Evolutionary conservation across 495 filamentous ascomycete genomes (phyloP).

Genomic region (Podospora fimiseda): DNA sequence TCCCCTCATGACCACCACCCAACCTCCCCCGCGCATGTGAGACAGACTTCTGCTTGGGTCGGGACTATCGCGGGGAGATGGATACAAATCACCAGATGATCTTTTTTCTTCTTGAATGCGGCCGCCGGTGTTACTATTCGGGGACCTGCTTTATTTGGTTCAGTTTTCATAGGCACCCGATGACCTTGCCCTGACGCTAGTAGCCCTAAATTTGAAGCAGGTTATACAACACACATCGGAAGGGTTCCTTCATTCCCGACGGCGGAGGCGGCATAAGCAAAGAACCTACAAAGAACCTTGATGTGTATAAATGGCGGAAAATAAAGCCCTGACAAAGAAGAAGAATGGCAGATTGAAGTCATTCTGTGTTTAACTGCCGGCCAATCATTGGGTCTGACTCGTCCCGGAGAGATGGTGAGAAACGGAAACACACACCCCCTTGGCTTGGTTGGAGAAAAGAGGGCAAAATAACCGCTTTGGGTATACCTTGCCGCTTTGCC

Average conservation of each 20-base stretch:
- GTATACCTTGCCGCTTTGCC: conserved; percentile 3
- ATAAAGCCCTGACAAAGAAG: background rate
- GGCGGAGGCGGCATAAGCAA: too few species aligned
- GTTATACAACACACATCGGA: too few species aligned
- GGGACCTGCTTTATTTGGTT: too few species aligned
- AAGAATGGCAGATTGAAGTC: background rate
- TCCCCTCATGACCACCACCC: background rate
- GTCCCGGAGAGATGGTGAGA: background rate
- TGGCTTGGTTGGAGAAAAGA: background rate
- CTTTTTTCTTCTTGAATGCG: background rate
- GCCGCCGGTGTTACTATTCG: background rate
- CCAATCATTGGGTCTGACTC: background rate
- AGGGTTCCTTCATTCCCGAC: too few species aligned
- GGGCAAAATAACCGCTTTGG: conserved; percentile 21
- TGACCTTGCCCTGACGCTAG: conserved; percentile 1
- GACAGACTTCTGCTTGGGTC: background rate
- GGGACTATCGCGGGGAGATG: background rate
- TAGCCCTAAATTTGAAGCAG: conserved; percentile 1
- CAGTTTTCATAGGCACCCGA: too few species aligned
- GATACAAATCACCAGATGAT: too few species aligned
- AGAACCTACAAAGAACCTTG: background rate
- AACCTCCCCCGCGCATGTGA: background rate
- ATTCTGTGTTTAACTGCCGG: too few species aligned
- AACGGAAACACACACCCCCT: background rate
- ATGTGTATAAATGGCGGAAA: background rate